phyloP scores from a whole-genome alignment of 1,284 basidiomycete genomes.

The Moesziomyces antarcticus region DNA sequence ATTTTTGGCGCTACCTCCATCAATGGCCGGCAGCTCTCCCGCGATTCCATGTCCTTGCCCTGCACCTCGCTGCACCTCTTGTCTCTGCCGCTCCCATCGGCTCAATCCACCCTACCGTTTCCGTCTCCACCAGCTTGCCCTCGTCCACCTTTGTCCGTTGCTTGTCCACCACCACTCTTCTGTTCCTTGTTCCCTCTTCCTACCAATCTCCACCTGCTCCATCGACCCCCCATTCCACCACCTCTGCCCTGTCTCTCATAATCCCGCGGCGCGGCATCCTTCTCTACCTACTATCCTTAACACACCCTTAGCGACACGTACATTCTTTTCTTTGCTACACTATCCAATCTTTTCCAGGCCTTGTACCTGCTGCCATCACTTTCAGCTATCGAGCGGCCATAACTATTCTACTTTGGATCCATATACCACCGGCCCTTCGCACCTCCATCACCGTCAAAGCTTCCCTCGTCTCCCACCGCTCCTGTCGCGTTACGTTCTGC shows the following conservation, averaged over 20 bases:
- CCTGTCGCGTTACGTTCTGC: background rate
- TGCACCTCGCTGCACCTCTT: constrained; percentile 8
- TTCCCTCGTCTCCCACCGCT: background rate
- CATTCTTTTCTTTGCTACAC: background rate
- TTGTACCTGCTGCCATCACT: too few relatives aligned
- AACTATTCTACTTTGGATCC: background rate
- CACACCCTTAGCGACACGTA: background rate
- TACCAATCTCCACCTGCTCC: constrained; percentile 1
- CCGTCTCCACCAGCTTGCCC: background rate
- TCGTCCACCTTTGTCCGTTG: background rate
- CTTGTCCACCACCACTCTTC: constrained; percentile 2
- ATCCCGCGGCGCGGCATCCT: background rate
- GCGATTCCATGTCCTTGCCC: constrained; percentile 4
- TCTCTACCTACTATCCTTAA: background rate
- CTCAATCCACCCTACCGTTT: background rate
- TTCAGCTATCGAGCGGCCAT: too few relatives aligned
- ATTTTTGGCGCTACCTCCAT: constrained; percentile 4
- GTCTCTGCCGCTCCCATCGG: constrained; percentile 4
- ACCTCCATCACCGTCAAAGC: background rate
- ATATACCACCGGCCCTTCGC: background rate
- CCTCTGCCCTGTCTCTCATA: background rate
- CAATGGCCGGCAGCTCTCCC: constrained; percentile 3
- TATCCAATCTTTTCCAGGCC: too few relatives aligned
- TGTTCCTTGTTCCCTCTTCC: background rate
- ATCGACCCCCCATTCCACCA: background rate